Conservation (phyloP, 768 basidiomycete genomes). For the Mycena alexandri region DNA sequence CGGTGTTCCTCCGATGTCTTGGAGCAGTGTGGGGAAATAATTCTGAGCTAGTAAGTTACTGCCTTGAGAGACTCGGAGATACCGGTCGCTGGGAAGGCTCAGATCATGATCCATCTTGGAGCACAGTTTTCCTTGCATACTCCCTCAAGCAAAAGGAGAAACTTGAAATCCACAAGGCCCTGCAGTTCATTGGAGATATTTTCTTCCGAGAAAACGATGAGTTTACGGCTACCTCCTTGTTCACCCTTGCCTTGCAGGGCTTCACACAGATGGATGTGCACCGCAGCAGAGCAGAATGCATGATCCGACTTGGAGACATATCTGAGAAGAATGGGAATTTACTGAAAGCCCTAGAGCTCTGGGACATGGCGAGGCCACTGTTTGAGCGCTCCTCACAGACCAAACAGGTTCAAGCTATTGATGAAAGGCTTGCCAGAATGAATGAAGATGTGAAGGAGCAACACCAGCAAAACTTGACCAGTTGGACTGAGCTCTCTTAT, state of each 20-base stretch:
- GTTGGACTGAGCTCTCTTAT: no score
- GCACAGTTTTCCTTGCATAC: neutral
- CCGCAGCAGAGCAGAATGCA: constrained; percentile 2
- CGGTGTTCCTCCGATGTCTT: neutral
- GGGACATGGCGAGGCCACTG: neutral
- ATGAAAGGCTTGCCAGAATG: neutral
- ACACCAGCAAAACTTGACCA: no score
- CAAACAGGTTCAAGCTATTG: neutral
- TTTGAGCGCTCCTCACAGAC: neutral
- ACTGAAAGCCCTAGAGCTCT: neutral
- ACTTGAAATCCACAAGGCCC: neutral
- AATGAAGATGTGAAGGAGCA: neutral
- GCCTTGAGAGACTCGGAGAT: neutral
- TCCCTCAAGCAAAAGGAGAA: neutral
- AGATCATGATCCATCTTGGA: neutral
- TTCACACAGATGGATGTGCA: constrained; percentile 1
- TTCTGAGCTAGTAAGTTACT: neutral
- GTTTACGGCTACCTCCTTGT: neutral
- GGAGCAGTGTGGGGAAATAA: neutral
- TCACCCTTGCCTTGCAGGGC: neutral
- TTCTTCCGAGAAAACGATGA: neutral
- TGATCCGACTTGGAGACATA: constrained; percentile 1
- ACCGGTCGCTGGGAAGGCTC: neutral
- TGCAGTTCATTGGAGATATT: neutral
- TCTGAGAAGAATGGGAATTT: neutral